These are phyloP conservation scores for Phoenix dactylifera DNA, from an alignment of 176 grass and related monocot species.

Conservation along the genomic window DNA sequence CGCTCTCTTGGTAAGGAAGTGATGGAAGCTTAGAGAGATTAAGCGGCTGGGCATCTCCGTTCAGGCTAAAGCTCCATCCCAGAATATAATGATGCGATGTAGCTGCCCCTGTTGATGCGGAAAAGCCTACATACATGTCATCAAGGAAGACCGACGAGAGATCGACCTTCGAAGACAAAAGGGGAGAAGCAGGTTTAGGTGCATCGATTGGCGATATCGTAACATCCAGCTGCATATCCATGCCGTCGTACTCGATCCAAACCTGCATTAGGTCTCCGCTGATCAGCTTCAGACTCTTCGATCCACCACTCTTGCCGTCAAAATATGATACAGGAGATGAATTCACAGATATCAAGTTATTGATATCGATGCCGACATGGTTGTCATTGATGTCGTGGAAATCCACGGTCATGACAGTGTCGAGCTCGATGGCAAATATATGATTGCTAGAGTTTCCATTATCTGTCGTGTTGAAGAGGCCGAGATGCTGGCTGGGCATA, in stretches of 20 bases:
- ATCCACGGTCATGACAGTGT: constrained; percentile 36
- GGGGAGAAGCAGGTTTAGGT: constrained; percentile 22
- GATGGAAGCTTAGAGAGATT: constrained; percentile 42
- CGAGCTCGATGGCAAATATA: constrained; percentile 59
- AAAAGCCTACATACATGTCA: constrained; percentile 49
- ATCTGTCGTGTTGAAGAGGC: constrained; percentile 35
- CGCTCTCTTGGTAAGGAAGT: constrained; percentile 8
- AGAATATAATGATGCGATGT: constrained; percentile 49
- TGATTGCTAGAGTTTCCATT: constrained; percentile 5
- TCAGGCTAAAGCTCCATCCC: constrained; percentile 61
- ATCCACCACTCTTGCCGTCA: not conserved
- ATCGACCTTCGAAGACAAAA: constrained; percentile 24
- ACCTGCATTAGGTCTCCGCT: constrained; percentile 25
- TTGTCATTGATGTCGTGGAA: constrained; percentile 36
- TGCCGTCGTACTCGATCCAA: constrained; percentile 57
- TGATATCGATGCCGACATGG: constrained; percentile 59
- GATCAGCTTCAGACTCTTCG: constrained; percentile 5
- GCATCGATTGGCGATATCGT: constrained; percentile 14
- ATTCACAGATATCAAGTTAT: constrained; percentile 16
- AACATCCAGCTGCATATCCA: constrained; percentile 26
- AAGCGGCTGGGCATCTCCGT: constrained; percentile 31
- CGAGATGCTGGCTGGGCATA: constrained; percentile 32
- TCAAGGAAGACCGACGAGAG: constrained; percentile 26
- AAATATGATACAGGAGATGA: constrained; percentile 1
- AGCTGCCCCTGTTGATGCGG: constrained; percentile 47